A percentile compares a stretch with the other conserved stretches of the same genome.
Conservation (phyloP, 2,329 filamentous ascomycete species). For the Nothophoma quercina region DNA sequence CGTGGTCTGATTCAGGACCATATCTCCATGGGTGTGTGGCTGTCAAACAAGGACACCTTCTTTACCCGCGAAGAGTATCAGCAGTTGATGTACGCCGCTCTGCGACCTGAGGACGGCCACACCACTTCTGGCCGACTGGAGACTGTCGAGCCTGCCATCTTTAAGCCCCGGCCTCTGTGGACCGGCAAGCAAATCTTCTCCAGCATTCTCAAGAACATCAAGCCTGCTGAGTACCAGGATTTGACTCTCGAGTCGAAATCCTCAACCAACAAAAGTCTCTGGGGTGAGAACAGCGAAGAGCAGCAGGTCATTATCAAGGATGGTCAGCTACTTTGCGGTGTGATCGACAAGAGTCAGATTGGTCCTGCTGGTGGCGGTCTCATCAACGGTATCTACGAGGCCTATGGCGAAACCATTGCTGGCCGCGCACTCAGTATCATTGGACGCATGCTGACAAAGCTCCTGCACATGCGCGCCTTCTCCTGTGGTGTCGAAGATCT, state of each 20-base stretch:
- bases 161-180: slow-evolving; percentile 85
- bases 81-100: slow-evolving; percentile 87
- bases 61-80: slow-evolving; percentile 90
- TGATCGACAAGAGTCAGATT: slow-evolving; percentile 95
- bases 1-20: slow-evolving; percentile 98
- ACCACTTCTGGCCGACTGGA: slow-evolving; percentile 83
- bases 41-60: slow-evolving; percentile 91
- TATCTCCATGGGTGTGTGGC: slow-evolving; percentile 89
- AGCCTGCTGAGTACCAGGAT: slow-evolving; percentile 75
- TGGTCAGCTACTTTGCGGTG: slow-evolving; percentile 87
- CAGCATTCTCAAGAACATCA: slow-evolving; percentile 91
- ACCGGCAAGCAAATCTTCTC: slow-evolving; percentile 96
- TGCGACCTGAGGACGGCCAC: slow-evolving; percentile 89
- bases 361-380: slow-evolving; percentile 87
- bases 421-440: slow-evolving; percentile 89
- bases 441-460: slow-evolving; percentile 86
- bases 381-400: slow-evolving; percentile 90
- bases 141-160: slow-evolving; percentile 79
- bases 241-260: slow-evolving; percentile 82
- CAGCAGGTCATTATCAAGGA: slow-evolving; percentile 81
- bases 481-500: slow-evolving; percentile 98
- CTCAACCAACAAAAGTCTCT: slow-evolving; percentile 78
- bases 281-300: slow-evolving; percentile 80
- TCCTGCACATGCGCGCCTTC: slow-evolving; percentile 92
- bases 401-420: slow-evolving; percentile 86